Base-by-base conservation (phyloP, 23 red algal genomes). In the Gracilaria gracilis region DNA sequence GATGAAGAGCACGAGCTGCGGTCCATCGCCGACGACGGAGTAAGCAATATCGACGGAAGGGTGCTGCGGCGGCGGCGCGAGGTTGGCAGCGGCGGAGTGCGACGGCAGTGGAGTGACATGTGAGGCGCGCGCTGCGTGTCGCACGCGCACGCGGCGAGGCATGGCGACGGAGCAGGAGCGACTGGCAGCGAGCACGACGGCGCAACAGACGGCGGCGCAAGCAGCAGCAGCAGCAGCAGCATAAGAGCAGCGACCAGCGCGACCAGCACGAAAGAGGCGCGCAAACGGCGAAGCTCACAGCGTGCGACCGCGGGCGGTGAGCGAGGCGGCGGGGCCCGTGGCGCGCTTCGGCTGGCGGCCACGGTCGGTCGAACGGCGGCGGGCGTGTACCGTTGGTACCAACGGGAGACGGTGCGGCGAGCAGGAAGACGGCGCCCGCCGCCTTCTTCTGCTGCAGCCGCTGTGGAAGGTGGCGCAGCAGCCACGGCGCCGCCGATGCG, bases 1-100 rank as follows among this genome's bases (percentile, higher is more conserved):
- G 44, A 89, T 57, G 53, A 89, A 64, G n/a, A 89, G 27, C 12
- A 89, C 53, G 28, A 32, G 71, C 32, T 89, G 50, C 17, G 85
- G 85, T 8, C 85, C 85, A 47, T 34, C 51, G 20, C 85, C 85
- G 33, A 89, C 28, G 20, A 76, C 27, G 24, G 70, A 57, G 50
- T 89, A 89, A 16, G 85, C 85, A 31, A 89, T 78, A 21, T 79
- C 72, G 49, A 79, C 75, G 31, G 46, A 25, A 21, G 47, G 47
- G 12, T 32, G 47, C 28, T 23, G 39, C n/a, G 27, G 27, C 9
- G 61, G 61, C 61, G 61, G 61, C 54, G 54, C 19, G 19, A 15
- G 2, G 54, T 3, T 4, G 24, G 65, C 65, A 25, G 12, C 17
- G 17, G 65, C 65, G 17, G 65, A 25, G 14, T 70, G 7, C 14